Percentiles rank a stretch among this genome's conserved stretches.
Evolutionary conservation across 306 rosid genomes (phyloP).

Genomic region (Casuarina equisetifolia): DNA sequence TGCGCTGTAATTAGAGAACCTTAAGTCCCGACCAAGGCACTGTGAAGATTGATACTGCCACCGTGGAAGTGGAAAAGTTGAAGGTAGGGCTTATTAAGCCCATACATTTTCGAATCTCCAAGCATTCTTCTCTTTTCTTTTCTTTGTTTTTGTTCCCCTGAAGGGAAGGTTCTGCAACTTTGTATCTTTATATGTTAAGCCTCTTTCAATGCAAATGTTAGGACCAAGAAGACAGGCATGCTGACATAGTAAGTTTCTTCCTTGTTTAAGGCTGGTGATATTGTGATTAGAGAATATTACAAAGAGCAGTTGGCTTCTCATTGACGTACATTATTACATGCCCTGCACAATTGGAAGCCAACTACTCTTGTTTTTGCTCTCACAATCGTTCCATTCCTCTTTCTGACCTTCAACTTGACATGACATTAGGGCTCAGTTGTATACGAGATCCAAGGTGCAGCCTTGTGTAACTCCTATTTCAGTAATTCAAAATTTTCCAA

Average conservation of each 20-base stretch:
- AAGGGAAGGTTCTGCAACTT: slow-evolving; percentile 3
- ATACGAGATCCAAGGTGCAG: not conserved
- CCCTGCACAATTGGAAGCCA: too few relatives aligned
- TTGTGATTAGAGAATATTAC: not conserved
- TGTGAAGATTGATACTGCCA: slow-evolving; percentile 48
- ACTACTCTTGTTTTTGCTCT: too few relatives aligned
- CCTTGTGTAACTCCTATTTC: not conserved
- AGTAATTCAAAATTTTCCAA: not conserved
- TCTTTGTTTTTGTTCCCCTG: not conserved
- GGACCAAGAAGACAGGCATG: slow-evolving; percentile 8
- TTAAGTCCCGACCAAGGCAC: slow-evolving; percentile 37
- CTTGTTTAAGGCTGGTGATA: not conserved
- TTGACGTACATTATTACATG: too few relatives aligned
- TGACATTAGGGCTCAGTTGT: slow-evolving; percentile 18
- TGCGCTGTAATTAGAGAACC: slow-evolving; percentile 37
- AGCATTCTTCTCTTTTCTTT: not conserved
- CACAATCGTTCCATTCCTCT: not conserved
- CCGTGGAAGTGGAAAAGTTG: slow-evolving; percentile 50
- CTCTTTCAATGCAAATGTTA: slow-evolving; percentile 7
- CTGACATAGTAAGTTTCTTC: not conserved
- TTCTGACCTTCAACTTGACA: not conserved
- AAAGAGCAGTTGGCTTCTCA: too few relatives aligned
- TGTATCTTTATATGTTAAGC: slow-evolving; percentile 1
- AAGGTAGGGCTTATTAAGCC: slow-evolving; percentile 49
- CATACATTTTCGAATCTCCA: slow-evolving; percentile 2